Evolutionary conservation across 1,284 basidiomycete species (phyloP).

Genomic region (Apiotrichum porosum): DNA sequence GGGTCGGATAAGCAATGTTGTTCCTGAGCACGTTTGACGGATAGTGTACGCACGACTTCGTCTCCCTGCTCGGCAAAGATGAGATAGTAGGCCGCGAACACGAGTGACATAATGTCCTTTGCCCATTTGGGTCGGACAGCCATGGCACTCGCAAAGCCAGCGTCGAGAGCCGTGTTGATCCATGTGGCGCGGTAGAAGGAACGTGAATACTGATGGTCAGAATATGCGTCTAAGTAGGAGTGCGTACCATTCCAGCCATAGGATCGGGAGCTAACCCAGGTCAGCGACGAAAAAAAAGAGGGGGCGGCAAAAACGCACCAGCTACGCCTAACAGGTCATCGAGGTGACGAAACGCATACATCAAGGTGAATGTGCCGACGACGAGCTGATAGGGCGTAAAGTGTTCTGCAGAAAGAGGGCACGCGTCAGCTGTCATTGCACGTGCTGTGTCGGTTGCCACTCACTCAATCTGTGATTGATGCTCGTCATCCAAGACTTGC

Average conservation of each 20-base stretch:
- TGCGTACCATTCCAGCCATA: slow-evolving; percentile 70
- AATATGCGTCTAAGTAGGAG: neutral
- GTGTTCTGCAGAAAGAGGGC: slow-evolving; percentile 54
- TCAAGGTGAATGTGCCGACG: slow-evolving; percentile 71
- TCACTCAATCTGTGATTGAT: slow-evolving; percentile 43
- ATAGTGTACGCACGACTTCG: slow-evolving; percentile 64
- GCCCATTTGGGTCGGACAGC: slow-evolving; percentile 87
- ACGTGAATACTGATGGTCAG: slow-evolving; percentile 67
- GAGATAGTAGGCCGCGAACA: slow-evolving; percentile 90
- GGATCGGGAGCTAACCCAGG: slow-evolving; percentile 87
- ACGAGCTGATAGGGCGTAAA: slow-evolving; percentile 96
- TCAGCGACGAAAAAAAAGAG: neutral
- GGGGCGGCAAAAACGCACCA: slow-evolving; percentile 54
- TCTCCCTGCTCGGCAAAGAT: slow-evolving; percentile 88
- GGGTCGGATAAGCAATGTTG: no score
- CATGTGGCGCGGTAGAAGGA: slow-evolving; percentile 97
- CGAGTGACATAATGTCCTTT: slow-evolving; percentile 73
- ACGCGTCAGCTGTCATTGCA: slow-evolving; percentile 3
- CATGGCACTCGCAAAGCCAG: slow-evolving; percentile 94
- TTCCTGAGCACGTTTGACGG: neutral
- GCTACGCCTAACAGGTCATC: slow-evolving; percentile 81
- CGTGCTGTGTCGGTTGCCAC: no score
- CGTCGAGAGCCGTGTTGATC: slow-evolving; percentile 89
- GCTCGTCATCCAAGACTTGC: slow-evolving; percentile 36
- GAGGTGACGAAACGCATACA: slow-evolving; percentile 80